phyloP scores from a whole-genome alignment of 345 rosid species.

The Hevea brasiliensis region DNA sequence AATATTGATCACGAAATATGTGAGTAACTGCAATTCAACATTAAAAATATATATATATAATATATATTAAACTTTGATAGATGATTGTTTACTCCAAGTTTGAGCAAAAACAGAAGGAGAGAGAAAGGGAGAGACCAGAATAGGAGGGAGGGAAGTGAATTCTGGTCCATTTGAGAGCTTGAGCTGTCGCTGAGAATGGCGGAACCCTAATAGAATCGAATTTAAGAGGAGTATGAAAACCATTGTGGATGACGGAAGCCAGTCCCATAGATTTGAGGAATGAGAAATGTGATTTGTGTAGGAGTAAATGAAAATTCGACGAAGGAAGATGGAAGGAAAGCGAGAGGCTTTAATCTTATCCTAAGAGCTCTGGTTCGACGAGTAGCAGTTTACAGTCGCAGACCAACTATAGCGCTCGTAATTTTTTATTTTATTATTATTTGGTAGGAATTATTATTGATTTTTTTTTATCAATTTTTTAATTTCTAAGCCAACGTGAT shows the following conservation, averaged over 20 bases:
- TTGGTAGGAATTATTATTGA: no score
- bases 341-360: constrained; percentile 1
- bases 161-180: constrained; percentile 35
- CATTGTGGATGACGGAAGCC: constrained; percentile 60
- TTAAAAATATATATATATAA: no score
- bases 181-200: constrained; percentile 28
- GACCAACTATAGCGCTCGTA: no score
- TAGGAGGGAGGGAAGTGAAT: constrained; percentile 35
- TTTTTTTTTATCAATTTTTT: no score
- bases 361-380: not conserved
- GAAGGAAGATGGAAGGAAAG: no score
- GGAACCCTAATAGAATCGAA: constrained; percentile 38
- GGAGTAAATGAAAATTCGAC: no score
- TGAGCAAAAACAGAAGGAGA: not conserved
- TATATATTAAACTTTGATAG: not conserved
- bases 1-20: constrained; percentile 27
- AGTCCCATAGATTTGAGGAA: constrained; percentile 43
- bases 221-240: constrained; percentile 46
- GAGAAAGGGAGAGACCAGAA: constrained; percentile 32
- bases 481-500: no score
- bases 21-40: constrained; percentile 35
- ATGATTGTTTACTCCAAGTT: not conserved
- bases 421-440: no score
- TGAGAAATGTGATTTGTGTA: not conserved
- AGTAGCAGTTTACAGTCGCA: no score